Percentiles rank a stretch among this genome's conserved stretches.
Conservation (phyloP, 805 yeast species). For the Zygotorulaspora chibaensis region DNA sequence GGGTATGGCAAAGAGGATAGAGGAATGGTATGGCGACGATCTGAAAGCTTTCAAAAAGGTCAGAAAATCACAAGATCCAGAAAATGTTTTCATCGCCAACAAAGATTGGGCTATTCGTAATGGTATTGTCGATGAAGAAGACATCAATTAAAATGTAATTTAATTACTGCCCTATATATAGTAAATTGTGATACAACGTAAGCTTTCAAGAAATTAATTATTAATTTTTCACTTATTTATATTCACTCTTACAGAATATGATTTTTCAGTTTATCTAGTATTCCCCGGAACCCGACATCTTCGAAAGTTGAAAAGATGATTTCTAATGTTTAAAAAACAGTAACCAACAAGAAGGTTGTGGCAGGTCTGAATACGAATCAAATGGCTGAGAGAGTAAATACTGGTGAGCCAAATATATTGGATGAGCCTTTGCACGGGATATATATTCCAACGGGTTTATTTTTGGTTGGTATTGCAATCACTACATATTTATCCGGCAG, state of each 20-base stretch:
- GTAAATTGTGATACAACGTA: neutral
- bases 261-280: neutral
- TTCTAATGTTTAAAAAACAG: too few species aligned
- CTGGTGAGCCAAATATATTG: conserved; percentile 45
- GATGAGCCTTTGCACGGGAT: conserved; percentile 74
- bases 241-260: too few species aligned
- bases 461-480: conserved; percentile 56
- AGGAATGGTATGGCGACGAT: conserved; percentile 77
- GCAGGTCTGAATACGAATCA: neutral
- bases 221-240: neutral
- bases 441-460: conserved; percentile 60
- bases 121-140: conserved; percentile 50
- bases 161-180: neutral
- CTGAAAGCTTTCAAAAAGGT: conserved; percentile 56
- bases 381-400: conserved; percentile 3
- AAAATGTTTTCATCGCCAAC: conserved; percentile 74
- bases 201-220: neutral
- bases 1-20: conserved; percentile 67
- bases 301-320: neutral
- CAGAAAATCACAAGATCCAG: conserved; percentile 71
- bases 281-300: neutral
- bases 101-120: conserved; percentile 77
- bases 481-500: conserved; percentile 42
- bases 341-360: neutral
- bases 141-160: conserved; percentile 2